Conservation (phyloP, 306 rosid genomes). For the Fragaria iinumae region DNA sequence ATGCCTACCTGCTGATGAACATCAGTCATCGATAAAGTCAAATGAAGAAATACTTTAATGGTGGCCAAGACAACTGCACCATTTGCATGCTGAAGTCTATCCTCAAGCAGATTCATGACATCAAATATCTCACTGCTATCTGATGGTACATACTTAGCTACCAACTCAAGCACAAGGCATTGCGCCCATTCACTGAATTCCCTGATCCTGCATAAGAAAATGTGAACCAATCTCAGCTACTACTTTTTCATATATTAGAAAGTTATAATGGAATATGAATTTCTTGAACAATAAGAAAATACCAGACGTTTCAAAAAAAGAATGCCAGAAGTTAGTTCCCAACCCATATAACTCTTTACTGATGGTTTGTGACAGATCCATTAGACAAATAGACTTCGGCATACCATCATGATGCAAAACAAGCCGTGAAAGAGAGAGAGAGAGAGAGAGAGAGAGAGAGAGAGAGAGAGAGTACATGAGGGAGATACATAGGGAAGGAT, state of each 20-base stretch:
- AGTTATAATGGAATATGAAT: neutral
- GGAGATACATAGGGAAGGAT: neutral
- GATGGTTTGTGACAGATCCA: neutral
- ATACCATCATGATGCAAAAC: neutral
- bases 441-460: neutral
- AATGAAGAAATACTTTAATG: conserved; percentile 82
- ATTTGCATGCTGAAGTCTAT: conserved; percentile 99
- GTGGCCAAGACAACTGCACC: conserved; percentile 99
- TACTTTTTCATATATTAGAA: neutral
- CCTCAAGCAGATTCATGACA: conserved; percentile 98
- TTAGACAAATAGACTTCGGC: neutral
- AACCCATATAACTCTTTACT: neutral
- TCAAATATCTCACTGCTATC: conserved; percentile 91
- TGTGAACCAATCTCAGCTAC: conserved; percentile 21
- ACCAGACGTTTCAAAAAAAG: too few species aligned
- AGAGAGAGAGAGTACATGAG: neutral
- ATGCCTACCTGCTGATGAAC: conserved; percentile 93
- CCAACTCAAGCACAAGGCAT: conserved; percentile 87
- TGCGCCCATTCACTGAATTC: conserved; percentile 98
- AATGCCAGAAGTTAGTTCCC: neutral
- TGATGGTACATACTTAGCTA: conserved; percentile 77
- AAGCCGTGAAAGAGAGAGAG: too few species aligned
- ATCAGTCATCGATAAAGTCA: conserved; percentile 96
- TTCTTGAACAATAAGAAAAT: conserved; percentile 17
- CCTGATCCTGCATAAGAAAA: conserved; percentile 67